Percentiles rank a stretch among this genome's conserved stretches.
phyloP scores from a whole-genome alignment of 2,329 filamentous ascomycete genomes.

The Byssothecium circinans region DNA sequence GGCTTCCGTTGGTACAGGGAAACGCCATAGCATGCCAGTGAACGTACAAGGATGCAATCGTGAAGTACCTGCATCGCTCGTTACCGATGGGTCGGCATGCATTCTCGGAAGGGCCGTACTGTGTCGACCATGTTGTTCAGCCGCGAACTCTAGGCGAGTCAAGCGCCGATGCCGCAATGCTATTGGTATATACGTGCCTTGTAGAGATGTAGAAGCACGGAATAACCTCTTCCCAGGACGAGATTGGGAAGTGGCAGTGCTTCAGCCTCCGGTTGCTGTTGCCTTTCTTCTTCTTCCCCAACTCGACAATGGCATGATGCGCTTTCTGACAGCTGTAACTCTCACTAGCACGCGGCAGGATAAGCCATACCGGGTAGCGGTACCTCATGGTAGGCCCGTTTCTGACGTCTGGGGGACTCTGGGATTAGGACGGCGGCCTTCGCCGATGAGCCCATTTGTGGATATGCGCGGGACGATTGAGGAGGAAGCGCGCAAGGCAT shows the following conservation, averaged over 20 bases:
- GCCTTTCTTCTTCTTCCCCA: background rate
- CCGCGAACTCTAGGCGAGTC: slow-evolving; percentile 12
- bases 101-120: slow-evolving; percentile 25
- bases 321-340: background rate
- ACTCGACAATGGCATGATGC: too few species aligned
- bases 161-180: slow-evolving; percentile 20
- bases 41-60: slow-evolving; percentile 14
- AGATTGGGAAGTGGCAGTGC: slow-evolving; percentile 29
- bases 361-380: background rate
- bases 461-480: slow-evolving; percentile 1
- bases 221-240: slow-evolving; percentile 12
- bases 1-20: slow-evolving; percentile 6
- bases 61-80: slow-evolving; percentile 31
- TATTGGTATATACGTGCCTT: slow-evolving; percentile 10
- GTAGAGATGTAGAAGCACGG: slow-evolving; percentile 7
- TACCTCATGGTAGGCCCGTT: slow-evolving; percentile 10
- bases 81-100: slow-evolving; percentile 27
- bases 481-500: slow-evolving; percentile 7
- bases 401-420: slow-evolving; percentile 7
- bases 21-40: slow-evolving; percentile 20
- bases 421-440: slow-evolving; percentile 5
- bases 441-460: slow-evolving; percentile 10
- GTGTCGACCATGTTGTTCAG: slow-evolving; percentile 24
- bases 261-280: slow-evolving; percentile 28
- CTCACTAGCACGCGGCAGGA: slow-evolving; percentile 1